Percentiles rank a stretch among this genome's conserved stretches.
Conservation (phyloP, 2,329 filamentous ascomycete genomes). For the Talaromyces sp. region DNA sequence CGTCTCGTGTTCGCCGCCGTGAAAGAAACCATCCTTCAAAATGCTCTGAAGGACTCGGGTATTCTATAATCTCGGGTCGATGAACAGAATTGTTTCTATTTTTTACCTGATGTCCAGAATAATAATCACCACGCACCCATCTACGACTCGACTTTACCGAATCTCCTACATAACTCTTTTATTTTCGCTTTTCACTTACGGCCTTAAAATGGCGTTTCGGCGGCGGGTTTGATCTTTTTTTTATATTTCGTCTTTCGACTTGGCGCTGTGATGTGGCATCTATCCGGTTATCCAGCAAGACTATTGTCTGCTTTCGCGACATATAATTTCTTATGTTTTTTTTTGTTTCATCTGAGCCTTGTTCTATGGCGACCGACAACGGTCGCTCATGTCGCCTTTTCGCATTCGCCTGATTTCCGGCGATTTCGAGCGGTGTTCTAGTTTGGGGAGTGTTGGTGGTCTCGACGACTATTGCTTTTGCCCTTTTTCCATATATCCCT, state of each 20-base stretch:
- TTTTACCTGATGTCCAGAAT: not conserved
- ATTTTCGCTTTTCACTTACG: not conserved
- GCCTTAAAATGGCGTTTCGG: not conserved
- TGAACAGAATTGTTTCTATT: not conserved
- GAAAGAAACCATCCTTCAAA: constrained; percentile 98
- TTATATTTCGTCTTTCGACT: constrained; percentile 10
- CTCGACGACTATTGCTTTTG: not conserved
- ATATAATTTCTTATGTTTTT: not conserved
- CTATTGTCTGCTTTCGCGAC: not conserved
- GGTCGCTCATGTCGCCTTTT: not conserved
- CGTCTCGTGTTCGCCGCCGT: constrained; percentile 96
- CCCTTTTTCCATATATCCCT: not conserved
- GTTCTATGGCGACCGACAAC: constrained; percentile 2
- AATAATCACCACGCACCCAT: not conserved
- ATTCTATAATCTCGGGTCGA: constrained; percentile 60
- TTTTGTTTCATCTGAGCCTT: constrained; percentile 13
- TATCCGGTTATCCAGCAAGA: constrained; percentile 1
- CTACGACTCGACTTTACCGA: not conserved
- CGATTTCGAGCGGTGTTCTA: not conserved
- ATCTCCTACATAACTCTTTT: not conserved
- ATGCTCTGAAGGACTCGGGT: constrained; percentile 94
- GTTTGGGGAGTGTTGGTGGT: not conserved
- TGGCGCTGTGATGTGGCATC: constrained; percentile 11
- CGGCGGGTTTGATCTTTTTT: constrained; percentile 1
- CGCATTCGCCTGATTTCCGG: not conserved